A percentile compares a stretch with the other conserved stretches of the same genome.
Conservation (phyloP, 345 rosid species). For the Kernera saxatilis region DNA sequence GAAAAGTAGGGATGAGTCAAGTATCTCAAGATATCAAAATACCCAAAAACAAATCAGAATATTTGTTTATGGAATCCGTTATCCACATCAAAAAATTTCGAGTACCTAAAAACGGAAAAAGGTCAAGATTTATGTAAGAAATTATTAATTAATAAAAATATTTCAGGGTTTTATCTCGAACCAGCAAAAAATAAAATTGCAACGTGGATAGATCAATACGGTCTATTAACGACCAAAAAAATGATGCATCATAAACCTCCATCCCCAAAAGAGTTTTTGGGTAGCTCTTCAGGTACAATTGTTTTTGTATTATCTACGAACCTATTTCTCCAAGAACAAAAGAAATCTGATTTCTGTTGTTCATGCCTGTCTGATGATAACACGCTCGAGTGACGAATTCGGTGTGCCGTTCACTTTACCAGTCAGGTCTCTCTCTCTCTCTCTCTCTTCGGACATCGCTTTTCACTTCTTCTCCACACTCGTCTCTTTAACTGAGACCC, state of each 20-base stretch:
- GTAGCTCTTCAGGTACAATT: no score
- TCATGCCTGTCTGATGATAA: not conserved
- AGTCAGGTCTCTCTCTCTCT: not conserved
- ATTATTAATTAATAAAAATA: not conserved
- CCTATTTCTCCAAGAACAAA: not conserved
- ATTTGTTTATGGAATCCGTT: no score
- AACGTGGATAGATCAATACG: not conserved
- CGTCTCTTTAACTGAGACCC: conserved; percentile 7
- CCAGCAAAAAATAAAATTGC: not conserved
- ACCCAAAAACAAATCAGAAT: no score
- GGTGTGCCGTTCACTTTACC: not conserved
- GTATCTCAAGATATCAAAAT: no score
- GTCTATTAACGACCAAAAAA: no score
- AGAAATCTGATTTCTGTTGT: not conserved
- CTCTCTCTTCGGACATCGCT: not conserved
- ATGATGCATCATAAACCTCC: not conserved
- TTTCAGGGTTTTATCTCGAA: not conserved
- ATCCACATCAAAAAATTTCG: conserved; percentile 41
- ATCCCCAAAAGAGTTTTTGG: not conserved
- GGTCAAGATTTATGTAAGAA: no score
- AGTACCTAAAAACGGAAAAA: no score
- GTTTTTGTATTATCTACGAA: no score
- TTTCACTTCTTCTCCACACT: not conserved
- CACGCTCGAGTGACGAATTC: not conserved
- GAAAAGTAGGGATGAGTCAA: no score